phyloP scores from a whole-genome alignment of 2,329 filamentous ascomycete species.

The Aspergillus melleus region DNA sequence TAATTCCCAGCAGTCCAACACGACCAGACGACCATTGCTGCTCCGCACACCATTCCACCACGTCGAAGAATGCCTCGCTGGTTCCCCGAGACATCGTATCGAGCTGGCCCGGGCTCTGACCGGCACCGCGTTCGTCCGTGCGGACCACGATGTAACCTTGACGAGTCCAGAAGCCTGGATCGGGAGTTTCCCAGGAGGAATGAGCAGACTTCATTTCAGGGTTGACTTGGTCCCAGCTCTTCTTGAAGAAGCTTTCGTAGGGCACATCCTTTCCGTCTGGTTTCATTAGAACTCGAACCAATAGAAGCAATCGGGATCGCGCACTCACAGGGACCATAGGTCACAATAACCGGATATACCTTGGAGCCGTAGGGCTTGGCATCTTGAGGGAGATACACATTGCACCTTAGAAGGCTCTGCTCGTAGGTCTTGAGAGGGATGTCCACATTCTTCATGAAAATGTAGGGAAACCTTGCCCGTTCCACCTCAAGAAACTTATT shows the following conservation, averaged over 20 bases:
- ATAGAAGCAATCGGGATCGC: too few species aligned
- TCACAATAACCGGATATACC: slow-evolving; percentile 59
- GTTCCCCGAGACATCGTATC: slow-evolving; percentile 52
- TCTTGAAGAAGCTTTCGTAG: slow-evolving; percentile 46
- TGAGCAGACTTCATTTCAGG: slow-evolving; percentile 52
- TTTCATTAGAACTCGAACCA: too few species aligned
- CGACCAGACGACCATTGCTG: slow-evolving; percentile 51
- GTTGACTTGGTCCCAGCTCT: slow-evolving; percentile 41
- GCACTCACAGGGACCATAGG: slow-evolving; percentile 60
- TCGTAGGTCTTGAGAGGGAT: slow-evolving; percentile 39
- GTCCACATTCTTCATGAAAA: slow-evolving; percentile 49
- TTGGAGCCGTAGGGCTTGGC: slow-evolving; percentile 4
- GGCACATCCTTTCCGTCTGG: slow-evolving; percentile 68
- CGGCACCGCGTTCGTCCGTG: slow-evolving; percentile 51
- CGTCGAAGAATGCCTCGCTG: slow-evolving; percentile 49
- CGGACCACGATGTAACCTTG: slow-evolving; percentile 56
- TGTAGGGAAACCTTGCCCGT: slow-evolving; percentile 31
- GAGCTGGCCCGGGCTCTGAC: slow-evolving; percentile 51
- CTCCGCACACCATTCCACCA: slow-evolving; percentile 50
- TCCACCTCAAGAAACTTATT: neutral
- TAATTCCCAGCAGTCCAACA: slow-evolving; percentile 51
- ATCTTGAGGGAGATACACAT: slow-evolving; percentile 50
- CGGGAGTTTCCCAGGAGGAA: slow-evolving; percentile 59
- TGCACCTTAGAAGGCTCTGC: slow-evolving; percentile 33
- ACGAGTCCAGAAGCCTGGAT: slow-evolving; percentile 55